phyloP scores from a whole-genome alignment of 2,329 filamentous ascomycete species.

The Colletotrichum destructivum region DNA sequence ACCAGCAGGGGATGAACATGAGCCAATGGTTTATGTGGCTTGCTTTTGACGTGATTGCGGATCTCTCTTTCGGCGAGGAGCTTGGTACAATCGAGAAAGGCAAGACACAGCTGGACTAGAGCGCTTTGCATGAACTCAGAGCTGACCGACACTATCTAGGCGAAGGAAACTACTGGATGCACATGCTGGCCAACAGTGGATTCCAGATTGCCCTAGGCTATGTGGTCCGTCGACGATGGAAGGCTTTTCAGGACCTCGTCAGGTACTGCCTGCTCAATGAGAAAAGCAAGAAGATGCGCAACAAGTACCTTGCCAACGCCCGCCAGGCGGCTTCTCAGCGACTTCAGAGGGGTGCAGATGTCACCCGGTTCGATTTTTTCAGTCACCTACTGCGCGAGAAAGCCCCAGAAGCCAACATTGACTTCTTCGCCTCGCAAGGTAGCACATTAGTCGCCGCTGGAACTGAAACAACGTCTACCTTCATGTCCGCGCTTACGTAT shows the following conservation, averaged over 20 bases:
- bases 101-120: background rate
- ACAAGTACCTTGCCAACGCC: constrained; percentile 5
- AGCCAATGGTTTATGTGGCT: constrained; percentile 47
- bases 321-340: background rate
- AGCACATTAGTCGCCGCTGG: constrained; percentile 18
- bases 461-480: constrained; percentile 25
- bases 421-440: constrained; percentile 23
- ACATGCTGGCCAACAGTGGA: constrained; percentile 30
- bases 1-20: constrained; percentile 49
- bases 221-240: constrained; percentile 11
- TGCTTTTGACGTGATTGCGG: constrained; percentile 51
- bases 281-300: constrained; percentile 23
- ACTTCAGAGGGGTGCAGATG: constrained; percentile 2
- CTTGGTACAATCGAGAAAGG: constrained; percentile 46
- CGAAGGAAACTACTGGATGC: constrained; percentile 16
- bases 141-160: background rate
- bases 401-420: constrained; percentile 19
- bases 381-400: constrained; percentile 26
- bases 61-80: constrained; percentile 49
- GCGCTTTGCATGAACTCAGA: too few relatives aligned
- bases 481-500: constrained; percentile 21
- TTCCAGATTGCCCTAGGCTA: constrained; percentile 29
- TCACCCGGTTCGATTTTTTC: constrained; percentile 28
- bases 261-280: constrained; percentile 21
- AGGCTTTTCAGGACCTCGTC: constrained; percentile 2